Base-by-base conservation (phyloP, 768 basidiomycete genomes). In the Amanita exitialis region DNA sequence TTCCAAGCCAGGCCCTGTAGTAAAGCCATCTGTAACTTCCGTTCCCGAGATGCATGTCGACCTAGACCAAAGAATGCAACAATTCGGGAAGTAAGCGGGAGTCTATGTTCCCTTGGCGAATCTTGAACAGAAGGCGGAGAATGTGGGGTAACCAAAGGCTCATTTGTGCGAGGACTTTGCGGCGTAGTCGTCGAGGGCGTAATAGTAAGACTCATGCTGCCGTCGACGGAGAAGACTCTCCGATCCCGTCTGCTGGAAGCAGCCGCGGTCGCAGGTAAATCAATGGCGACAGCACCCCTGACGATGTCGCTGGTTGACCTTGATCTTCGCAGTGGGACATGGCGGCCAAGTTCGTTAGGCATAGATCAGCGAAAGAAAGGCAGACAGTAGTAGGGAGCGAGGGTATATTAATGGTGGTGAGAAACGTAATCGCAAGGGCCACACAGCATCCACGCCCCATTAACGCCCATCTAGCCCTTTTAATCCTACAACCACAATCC, bases 61-160 rank as follows among this genome's bases (percentile, higher is more conserved):
- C 80, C 80, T 57, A 74, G 68, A 4, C 80, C 80, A 28, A 82
- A 62, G 57, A 75, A 68, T 2, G 61, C 59, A 54, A 73, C 65
- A 4, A 44, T 35, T 25, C 50, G 50, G 34, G 50, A 44, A 43
- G 28, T 36, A n/a, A 32, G 4, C 12, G 42, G 32, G 20, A n/a
- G 32, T 16, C 42, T 32, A 21, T 39, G 50, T 44, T 21, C 23
- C 20, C 39, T 41, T 18, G 32, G 7, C 32, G 21, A 9, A 8
- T 42, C 36, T 20, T 25, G 49, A 30, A 20, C 41, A 34, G 32
- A 20, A 12, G 34, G 20, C 6, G 47, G 37, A 37, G 47, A 18
- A 25, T 23, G 15, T 23, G 35, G 7, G n/a, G 35, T 20, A 36
- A 16, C 27, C 32, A 13, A 12, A 21, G 41, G 50, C 21, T 42